Base-by-base conservation (phyloP, 2,329 filamentous ascomycete species). In the Phyllosticta citrichinensis region DNA sequence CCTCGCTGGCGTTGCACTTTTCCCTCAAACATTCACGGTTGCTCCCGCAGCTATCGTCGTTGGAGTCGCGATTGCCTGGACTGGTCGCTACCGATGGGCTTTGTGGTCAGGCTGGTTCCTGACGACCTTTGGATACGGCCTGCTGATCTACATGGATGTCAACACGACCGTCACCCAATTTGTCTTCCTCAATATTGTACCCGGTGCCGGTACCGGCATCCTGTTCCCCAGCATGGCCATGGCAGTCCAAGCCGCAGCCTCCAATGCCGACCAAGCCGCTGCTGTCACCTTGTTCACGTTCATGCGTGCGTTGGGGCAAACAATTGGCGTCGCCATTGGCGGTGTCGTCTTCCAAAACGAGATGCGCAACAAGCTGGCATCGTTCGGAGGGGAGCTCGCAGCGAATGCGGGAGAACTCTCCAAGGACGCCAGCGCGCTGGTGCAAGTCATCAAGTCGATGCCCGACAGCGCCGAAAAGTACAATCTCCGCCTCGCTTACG, bases 281-380 rank as follows among this genome's bases (percentile, higher is more conserved):
- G 81, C 83, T 0, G 80, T 81, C 0, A 85, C 82, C 11, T 82
- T 89, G 75, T 87, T 86, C 72, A 81, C 80, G 58, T 89, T 90
- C 75, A 80, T 85, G 66, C 81, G 85, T 14, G 80, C 81, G 1
- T 79, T 88, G 24, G 87, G 87, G 0, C 84, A 88, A 68, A 78
- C 82, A 0, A 72, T 88, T 10, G 86, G 86, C 24, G 83, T 89
- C 2, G 85, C 86, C 1, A 77, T 88, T 57, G 83, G 84, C 1
- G 86, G 87, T 3, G 84, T 86, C 33, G 80, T 87, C 58, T 89
- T 89, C 73, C 85, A 89, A 71, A 89, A 88, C 65, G 77, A 79
- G 61, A 81, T 87, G 73, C 75, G 74, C 59, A 72, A 71, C 53
- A 79, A 82, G 63, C 70, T 87, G 53, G 65, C 75, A 14, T 74